Base-by-base conservation (phyloP, 2,329 filamentous ascomycete species). In the Ceratocystiopsis sp. region DNA sequence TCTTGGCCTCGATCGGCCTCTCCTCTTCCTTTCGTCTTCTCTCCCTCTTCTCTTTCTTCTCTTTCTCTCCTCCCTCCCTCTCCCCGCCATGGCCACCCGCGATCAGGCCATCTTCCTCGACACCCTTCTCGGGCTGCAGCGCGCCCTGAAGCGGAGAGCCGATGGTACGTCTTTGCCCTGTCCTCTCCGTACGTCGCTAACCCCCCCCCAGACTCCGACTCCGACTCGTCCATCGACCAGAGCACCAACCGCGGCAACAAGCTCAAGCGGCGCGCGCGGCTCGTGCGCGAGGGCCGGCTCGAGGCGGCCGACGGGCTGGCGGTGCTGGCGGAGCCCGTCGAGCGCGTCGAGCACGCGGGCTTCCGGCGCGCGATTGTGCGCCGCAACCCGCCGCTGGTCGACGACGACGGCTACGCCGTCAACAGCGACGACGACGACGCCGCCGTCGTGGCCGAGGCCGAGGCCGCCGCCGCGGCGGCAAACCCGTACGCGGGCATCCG, bases 171-270 rank as follows among this genome's bases (percentile, higher is more conserved):
- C 9, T 34, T 11, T 13, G 32, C 16, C 21, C 4, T 8, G 21
- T 8, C 8, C 21, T 21, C 8, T 8, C 8, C 21, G 21, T 21
- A 4, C 21, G 21, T 21, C 21, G 18, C 44, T 42, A 18, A 42
- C 41, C 12, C 16, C 14, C 12, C 14, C 4, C n/a, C 60, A 86
- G 83, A 84, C 48, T 84, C 78, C 52, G 83, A 87, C 57, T 84
- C 80, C 46, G 84, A 89, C 59, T 76, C 78, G 47, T 72, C 75
- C 43, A 77, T 85, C 52, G 70, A 78, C 47, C 68, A 72, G 52
- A 73, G 72, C 52, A 80, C 76, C 45, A 86, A 86, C 59, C 78
- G 82, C 55, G 81, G 80, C 48, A 75, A 84, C 59, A 89, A 87
- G 58, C 67, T 89, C 38, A 84, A 86, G 65, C 81, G 76, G 58